Evolutionary conservation across 2,329 filamentous ascomycete genomes (phyloP).

Genomic region (Colletotrichum sp.): DNA sequence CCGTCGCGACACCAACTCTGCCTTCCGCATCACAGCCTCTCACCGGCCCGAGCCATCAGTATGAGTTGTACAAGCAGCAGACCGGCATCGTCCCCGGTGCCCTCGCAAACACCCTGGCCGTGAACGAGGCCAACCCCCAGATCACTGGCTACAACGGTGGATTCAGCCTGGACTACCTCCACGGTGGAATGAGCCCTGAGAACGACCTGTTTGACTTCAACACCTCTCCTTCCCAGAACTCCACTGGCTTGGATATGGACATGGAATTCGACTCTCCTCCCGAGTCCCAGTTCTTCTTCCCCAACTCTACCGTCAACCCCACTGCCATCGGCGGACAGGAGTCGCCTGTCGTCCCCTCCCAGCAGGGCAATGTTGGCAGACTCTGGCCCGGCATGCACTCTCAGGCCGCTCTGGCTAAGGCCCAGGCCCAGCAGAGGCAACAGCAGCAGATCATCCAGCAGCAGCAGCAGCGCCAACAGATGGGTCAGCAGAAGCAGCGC

Average conservation of each 20-base stretch:
- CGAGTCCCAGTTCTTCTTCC: constrained; percentile 70
- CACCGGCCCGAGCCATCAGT: constrained; percentile 89
- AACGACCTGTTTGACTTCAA: constrained; percentile 77
- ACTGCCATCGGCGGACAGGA: constrained; percentile 72
- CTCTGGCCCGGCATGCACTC: constrained; percentile 95
- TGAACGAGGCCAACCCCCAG: constrained; percentile 67
- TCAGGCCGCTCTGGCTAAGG: constrained; percentile 81
- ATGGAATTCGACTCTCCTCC: constrained; percentile 56
- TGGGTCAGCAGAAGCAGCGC: constrained; percentile 52
- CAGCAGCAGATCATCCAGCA: constrained; percentile 57
- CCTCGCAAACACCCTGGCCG: constrained; percentile 77
- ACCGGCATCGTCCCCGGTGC: constrained; percentile 90
- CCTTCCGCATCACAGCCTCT: constrained; percentile 63
- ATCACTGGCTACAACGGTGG: constrained; percentile 59
- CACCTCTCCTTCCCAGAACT: constrained; percentile 66
- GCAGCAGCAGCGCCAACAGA: constrained; percentile 50
- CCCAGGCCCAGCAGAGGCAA: constrained; percentile 70
- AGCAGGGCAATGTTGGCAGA: constrained; percentile 67
- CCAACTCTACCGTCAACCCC: constrained; percentile 68
- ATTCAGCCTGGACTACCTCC: constrained; percentile 54
- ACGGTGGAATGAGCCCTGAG: constrained; percentile 61
- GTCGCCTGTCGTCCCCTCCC: constrained; percentile 47
- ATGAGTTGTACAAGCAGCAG: constrained; percentile 94
- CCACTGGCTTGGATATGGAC: constrained; percentile 69
- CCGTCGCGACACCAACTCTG: constrained; percentile 58